phyloP scores from a whole-genome alignment of 371 early-diverging fungal species.

The Actinomortierella ambigua region DNA sequence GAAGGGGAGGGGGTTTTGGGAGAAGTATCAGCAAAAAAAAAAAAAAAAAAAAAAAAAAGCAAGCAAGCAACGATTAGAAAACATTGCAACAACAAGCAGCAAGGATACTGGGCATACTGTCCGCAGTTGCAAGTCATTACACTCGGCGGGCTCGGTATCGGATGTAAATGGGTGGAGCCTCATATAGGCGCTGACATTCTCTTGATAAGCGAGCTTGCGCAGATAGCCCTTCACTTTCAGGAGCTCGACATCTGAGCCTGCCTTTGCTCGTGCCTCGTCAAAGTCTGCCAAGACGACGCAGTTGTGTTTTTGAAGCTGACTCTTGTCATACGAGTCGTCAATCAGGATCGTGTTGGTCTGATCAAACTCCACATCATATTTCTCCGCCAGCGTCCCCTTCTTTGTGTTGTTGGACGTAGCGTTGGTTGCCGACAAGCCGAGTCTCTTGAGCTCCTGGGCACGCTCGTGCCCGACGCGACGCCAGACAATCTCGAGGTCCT shows the following conservation, averaged over 20 bases:
- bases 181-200: slow-evolving; percentile 60
- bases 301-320: slow-evolving; percentile 67
- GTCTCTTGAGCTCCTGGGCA: slow-evolving; percentile 20
- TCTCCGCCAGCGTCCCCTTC: slow-evolving; percentile 10
- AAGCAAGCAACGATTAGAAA: too few species aligned
- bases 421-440: too few species aligned
- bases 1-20: too few species aligned
- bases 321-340: slow-evolving; percentile 72
- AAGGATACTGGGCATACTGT: too few species aligned
- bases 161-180: slow-evolving; percentile 50
- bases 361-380: slow-evolving; percentile 50
- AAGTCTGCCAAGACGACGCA: slow-evolving; percentile 56
- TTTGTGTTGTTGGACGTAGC: neutral
- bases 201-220: slow-evolving; percentile 46
- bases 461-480: slow-evolving; percentile 45
- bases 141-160: neutral
- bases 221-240: slow-evolving; percentile 55
- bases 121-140: slow-evolving; percentile 12
- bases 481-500: slow-evolving; percentile 68
- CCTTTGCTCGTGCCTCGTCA: slow-evolving; percentile 21
- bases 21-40: too few species aligned
- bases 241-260: slow-evolving; percentile 55
- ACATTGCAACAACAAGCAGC: too few species aligned
- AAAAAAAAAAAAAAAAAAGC: too few species aligned
- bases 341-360: slow-evolving; percentile 70